Conservation (phyloP, 768 basidiomycete genomes). For the Floccularia luteovirens region DNA sequence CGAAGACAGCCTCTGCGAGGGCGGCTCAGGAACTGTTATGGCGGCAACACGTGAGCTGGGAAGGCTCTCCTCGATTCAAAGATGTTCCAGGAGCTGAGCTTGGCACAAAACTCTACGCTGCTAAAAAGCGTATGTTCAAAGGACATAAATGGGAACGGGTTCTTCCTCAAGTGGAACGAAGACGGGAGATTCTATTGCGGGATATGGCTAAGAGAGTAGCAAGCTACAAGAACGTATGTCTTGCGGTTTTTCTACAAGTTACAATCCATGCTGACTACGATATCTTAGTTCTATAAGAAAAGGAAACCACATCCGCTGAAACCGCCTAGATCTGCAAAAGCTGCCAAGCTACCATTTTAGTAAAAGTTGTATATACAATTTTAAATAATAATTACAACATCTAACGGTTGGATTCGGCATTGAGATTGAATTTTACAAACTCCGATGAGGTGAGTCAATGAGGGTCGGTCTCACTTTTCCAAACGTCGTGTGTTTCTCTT, state of each 20-base stretch:
- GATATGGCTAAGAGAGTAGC: conserved; percentile 63
- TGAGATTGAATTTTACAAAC: neutral
- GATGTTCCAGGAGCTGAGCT: conserved; percentile 39
- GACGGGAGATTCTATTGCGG: conserved; percentile 50
- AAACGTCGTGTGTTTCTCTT: conserved; percentile 5
- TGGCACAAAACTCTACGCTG: conserved; percentile 64
- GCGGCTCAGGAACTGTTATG: conserved; percentile 13
- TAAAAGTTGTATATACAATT: conserved; percentile 8
- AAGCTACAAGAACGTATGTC: conserved; percentile 57
- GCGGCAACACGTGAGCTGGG: conserved; percentile 29
- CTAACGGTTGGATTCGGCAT: too few relatives aligned
- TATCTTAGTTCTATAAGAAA: conserved; percentile 36
- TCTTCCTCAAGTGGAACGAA: conserved; percentile 35
- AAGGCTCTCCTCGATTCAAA: conserved; percentile 36
- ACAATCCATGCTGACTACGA: conserved; percentile 3
- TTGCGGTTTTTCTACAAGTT: neutral
- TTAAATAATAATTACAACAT: neutral
- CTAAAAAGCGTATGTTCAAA: conserved; percentile 85
- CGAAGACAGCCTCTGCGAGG: too few relatives aligned
- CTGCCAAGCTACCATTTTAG: conserved; percentile 59
- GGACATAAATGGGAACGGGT: conserved; percentile 82
- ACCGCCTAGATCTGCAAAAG: conserved; percentile 35
- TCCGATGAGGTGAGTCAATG: neutral
- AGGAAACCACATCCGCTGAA: conserved; percentile 54
- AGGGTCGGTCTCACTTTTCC: neutral